Conservation (phyloP, 768 basidiomycete species). For the Tephrocybe sp. region DNA sequence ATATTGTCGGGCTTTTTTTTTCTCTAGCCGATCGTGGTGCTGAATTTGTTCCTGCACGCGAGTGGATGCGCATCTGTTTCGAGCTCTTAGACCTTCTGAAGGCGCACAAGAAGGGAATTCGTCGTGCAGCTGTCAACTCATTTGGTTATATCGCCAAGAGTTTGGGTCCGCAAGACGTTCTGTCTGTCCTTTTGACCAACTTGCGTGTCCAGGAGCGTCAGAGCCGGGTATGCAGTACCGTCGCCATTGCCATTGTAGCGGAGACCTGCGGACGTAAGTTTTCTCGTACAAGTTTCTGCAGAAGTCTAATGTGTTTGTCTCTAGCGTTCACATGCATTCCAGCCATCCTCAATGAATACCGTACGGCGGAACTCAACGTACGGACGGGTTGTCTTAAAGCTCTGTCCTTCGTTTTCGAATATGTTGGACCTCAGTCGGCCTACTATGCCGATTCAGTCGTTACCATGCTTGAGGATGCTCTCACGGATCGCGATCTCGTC, state of each 20-base stretch:
- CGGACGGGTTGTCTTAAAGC: slow-evolving; percentile 99
- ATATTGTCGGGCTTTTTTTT: not conserved
- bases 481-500: slow-evolving; percentile 97
- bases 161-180: slow-evolving; percentile 97
- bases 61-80: slow-evolving; percentile 99
- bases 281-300: not conserved
- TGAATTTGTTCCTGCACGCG: slow-evolving; percentile 96
- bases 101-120: slow-evolving; percentile 98
- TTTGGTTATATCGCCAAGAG: slow-evolving; percentile 99
- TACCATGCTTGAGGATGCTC: slow-evolving; percentile 96
- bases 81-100: slow-evolving; percentile 95
- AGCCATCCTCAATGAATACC: slow-evolving; percentile 97
- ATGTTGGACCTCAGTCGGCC: slow-evolving; percentile 93
- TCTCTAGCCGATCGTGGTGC: slow-evolving; percentile 89
- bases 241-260: slow-evolving; percentile 94
- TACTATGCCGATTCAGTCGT: slow-evolving; percentile 98
- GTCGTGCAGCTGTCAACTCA: slow-evolving; percentile 97
- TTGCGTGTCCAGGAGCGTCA: slow-evolving; percentile 98
- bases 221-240: slow-evolving; percentile 96
- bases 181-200: slow-evolving; percentile 94
- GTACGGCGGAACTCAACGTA: slow-evolving; percentile 97
- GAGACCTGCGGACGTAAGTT: slow-evolving; percentile 82
- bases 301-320: slow-evolving; percentile 9
- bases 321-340: slow-evolving; percentile 97
- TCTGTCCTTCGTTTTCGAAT: slow-evolving; percentile 98